phyloP scores from a whole-genome alignment of 768 basidiomycete species.

The Suillus fuscotomentosus region DNA sequence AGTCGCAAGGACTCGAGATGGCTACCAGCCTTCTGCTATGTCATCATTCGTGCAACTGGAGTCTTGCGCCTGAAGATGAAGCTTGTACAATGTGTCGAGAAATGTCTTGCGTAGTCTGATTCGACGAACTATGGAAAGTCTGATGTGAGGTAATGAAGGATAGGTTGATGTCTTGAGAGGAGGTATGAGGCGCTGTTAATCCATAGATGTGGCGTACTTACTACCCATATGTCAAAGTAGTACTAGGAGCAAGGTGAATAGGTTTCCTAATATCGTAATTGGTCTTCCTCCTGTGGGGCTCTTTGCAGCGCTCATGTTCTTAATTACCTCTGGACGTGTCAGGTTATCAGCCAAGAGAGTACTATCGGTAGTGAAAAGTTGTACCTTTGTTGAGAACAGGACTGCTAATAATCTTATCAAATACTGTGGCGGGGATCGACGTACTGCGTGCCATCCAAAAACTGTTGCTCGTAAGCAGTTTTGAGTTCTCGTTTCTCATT shows the following conservation, averaged over 20 bases:
- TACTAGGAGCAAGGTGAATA: constrained; percentile 31
- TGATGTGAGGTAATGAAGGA: constrained; percentile 69
- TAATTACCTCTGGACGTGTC: constrained; percentile 50
- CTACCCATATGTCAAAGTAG: constrained; percentile 60
- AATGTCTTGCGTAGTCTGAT: constrained; percentile 82
- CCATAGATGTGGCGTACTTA: constrained; percentile 32
- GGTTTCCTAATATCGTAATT: constrained; percentile 51
- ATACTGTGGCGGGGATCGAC: constrained; percentile 43
- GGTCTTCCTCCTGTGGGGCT: constrained; percentile 59
- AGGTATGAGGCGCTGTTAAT: constrained; percentile 14
- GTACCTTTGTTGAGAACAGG: constrained; percentile 72
- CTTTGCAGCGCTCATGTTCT: constrained; percentile 75
- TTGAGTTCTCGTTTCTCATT: constrained; percentile 42
- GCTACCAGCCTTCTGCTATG: constrained; percentile 75
- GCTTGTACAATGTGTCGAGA: constrained; percentile 87
- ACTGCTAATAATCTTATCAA: constrained; percentile 64
- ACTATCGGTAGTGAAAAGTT: constrained; percentile 14
- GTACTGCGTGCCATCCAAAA: constrained; percentile 34
- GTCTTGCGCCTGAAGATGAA: constrained; percentile 82
- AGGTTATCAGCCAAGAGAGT: background rate
- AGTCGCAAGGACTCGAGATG: background rate
- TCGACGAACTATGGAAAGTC: constrained; percentile 88
- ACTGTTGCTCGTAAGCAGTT: constrained; percentile 35
- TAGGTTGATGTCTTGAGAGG: constrained; percentile 49
- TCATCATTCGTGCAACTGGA: constrained; percentile 85